phyloP scores from a whole-genome alignment of 257 asterid genomes.

The Fraxinus americana region DNA sequence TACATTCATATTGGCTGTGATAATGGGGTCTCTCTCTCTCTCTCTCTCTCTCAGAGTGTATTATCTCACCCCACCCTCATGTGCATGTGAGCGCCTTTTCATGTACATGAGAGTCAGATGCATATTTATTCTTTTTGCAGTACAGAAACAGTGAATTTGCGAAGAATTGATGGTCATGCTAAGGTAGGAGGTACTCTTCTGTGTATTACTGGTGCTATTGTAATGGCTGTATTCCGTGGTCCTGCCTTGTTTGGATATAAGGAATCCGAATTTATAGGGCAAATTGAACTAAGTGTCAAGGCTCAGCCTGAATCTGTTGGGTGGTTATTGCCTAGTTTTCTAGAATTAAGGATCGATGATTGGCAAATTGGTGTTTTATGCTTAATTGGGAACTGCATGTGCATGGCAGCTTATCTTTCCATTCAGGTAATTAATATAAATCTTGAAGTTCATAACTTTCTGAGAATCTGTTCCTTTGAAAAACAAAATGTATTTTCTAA shows the following conservation, averaged over 20 bases:
- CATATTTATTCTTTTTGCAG: conserved; percentile 58
- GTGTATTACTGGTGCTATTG: conserved; percentile 86
- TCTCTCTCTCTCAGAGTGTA: neutral
- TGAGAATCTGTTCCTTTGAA: conserved; percentile 11
- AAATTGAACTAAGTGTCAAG: conserved; percentile 70
- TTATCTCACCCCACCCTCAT: neutral
- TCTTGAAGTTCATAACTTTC: conserved; percentile 10
- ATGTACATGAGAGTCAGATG: neutral
- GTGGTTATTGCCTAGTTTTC: conserved; percentile 61
- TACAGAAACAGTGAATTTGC: conserved; percentile 79
- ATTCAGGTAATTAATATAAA: conserved; percentile 63
- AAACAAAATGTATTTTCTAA: conserved; percentile 1
- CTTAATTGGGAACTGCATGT: conserved; percentile 90
- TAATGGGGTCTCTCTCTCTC: conserved; percentile 64
- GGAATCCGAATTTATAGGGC: conserved; percentile 58
- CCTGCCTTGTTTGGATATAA: conserved; percentile 71
- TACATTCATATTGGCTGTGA: conserved; percentile 78
- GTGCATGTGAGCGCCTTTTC: neutral
- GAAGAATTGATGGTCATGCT: conserved; percentile 78
- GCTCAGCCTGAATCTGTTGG: conserved; percentile 89
- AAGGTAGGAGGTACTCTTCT: conserved; percentile 87
- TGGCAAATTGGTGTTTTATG: conserved; percentile 95
- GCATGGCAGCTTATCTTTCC: conserved; percentile 86
- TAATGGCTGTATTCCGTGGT: conserved; percentile 89
- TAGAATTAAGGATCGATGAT: conserved; percentile 67